Evolutionary conservation across 2,329 filamentous ascomycete genomes (phyloP), one percentile per base, ranked within the genome.

Genomic region (Pezicula carpinea): DNA sequence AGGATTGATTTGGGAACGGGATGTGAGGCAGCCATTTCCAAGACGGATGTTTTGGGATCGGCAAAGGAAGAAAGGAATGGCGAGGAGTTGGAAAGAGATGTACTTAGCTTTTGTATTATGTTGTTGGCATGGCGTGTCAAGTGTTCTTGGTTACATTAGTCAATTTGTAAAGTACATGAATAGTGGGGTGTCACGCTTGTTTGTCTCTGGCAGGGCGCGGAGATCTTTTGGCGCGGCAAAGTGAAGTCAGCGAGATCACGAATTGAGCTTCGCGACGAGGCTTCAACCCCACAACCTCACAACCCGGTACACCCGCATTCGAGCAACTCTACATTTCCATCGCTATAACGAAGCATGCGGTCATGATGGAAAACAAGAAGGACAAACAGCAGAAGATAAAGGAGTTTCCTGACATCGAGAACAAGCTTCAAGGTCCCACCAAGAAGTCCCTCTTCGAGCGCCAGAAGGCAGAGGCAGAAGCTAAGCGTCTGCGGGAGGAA

Each of bases 381-480:
- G 49, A 56, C 35, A 64, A 62, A 13, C 26, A 29, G 48, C 26
- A 29, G 48, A 61, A 63, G 44, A 56, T 65, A 26, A 41, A 48
- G 19, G 60, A 63, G 46, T 91, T 92, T 60, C 84, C 87, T 13
- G 80, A 89, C 59, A 75, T 88, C 49, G 80, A 85, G 47, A 78
- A 83, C 43, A 95, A 95, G 67, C 81, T 93, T 43, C 80, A 85
- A 47, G 88, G 88, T 41, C 82, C 88, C 0, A 77, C 83, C 52
- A 93, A 91, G 68, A 88, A 93, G 63, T 95, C 89, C 17, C 77
- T 86, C 21, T 96, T 95, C 64, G 91, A 96, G 69, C 84, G 85
- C 58, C 87, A 95, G 65, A 89, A 87, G 66, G 88, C 88, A 50
- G 89, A 95, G 64, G 88, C 87, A 47, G 89, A 95, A 72, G 89